These are phyloP conservation scores for Globisporangium splendens DNA, from an alignment of 352 stramenopile genomes.

Conservation along the genomic window DNA sequence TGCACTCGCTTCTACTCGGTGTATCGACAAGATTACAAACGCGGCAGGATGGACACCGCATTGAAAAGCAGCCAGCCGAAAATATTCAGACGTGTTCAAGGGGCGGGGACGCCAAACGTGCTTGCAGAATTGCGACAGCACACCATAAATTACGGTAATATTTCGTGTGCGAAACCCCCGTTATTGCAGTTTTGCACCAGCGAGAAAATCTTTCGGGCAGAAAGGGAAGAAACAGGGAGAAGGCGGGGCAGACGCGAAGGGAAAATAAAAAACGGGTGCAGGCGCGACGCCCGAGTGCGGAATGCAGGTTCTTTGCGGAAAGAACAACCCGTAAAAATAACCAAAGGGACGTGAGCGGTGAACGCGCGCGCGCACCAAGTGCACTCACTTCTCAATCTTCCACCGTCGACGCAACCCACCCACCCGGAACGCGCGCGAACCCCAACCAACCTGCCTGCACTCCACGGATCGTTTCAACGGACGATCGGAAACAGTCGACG, in stretches of 20 bases:
- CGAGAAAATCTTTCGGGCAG: neutral
- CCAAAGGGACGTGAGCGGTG: neutral
- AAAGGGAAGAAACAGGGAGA: neutral
- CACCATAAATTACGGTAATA: neutral
- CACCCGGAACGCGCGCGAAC: neutral
- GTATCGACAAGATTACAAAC: neutral
- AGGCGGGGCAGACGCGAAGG: neutral
- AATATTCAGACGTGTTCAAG: neutral
- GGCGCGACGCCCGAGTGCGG: constrained; percentile 4
- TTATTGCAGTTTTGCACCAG: neutral
- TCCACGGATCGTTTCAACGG: constrained; percentile 1
- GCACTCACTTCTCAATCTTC: neutral
- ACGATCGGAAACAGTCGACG: neutral
- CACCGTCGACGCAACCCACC: neutral
- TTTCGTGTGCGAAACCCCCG: neutral
- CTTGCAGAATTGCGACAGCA: neutral
- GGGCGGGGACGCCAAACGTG: neutral
- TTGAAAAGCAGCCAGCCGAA: neutral
- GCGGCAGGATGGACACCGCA: neutral
- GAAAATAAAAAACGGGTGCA: neutral
- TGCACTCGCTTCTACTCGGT: neutral
- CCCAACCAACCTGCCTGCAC: neutral
- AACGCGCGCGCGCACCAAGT: constrained; percentile 8
- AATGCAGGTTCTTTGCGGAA: constrained; percentile 1
- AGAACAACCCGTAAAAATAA: constrained; percentile 33